phyloP scores from a whole-genome alignment of 805 yeast species.

The Candida berthetii region DNA sequence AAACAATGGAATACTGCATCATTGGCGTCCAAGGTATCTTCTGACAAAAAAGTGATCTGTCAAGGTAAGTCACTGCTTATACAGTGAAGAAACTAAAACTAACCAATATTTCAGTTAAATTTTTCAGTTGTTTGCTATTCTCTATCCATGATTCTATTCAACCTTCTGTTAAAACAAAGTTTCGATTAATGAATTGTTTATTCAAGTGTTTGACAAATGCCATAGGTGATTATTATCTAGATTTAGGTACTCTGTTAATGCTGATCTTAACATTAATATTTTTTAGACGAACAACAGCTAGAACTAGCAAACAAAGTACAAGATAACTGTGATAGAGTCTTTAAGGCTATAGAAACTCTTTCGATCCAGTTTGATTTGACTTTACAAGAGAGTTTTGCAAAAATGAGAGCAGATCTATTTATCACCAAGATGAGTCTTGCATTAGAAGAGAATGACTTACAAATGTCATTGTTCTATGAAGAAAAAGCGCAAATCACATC shows the following conservation, averaged over 20 bases:
- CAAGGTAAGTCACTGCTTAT: too few species aligned
- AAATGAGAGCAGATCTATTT: conserved; percentile 21
- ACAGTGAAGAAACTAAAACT: too few species aligned
- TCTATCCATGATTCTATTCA: conserved; percentile 23
- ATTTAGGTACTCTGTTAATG: neutral
- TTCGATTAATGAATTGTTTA: conserved; percentile 26
- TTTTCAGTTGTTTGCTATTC: conserved; percentile 25
- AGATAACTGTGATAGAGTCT: conserved; percentile 21
- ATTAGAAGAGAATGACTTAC: conserved; percentile 23
- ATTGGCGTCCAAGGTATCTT: conserved; percentile 18
- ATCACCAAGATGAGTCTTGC: conserved; percentile 25
- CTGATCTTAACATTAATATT: conserved; percentile 12
- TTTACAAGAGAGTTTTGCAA: conserved; percentile 8
- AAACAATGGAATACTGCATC: conserved; percentile 31
- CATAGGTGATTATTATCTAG: neutral
- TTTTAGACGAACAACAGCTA: conserved; percentile 17
- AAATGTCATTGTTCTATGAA: conserved; percentile 28
- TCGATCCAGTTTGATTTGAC: conserved; percentile 5
- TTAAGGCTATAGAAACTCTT: conserved; percentile 16
- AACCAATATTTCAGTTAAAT: conserved; percentile 10
- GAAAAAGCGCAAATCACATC: conserved; percentile 19
- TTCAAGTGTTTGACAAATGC: conserved; percentile 11
- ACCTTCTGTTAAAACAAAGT: conserved; percentile 16
- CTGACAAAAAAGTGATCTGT: conserved; percentile 6
- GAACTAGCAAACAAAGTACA: conserved; percentile 18